phyloP scores from a whole-genome alignment of 208 protist genomes.

The Leishmania gerbilli region DNA sequence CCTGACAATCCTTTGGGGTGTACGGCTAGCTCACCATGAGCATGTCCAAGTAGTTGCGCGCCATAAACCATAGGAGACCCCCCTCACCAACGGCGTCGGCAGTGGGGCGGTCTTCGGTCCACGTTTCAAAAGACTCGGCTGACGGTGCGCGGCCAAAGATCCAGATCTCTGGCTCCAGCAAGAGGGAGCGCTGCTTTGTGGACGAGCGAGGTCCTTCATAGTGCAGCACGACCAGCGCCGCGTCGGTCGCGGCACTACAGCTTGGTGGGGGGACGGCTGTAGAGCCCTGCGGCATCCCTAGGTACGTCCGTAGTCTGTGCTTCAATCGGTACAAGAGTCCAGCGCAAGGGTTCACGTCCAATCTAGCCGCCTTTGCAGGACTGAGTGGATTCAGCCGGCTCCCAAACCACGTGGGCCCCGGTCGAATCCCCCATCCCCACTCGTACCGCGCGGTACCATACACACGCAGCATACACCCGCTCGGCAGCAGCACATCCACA shows the following conservation, averaged over 20 bases:
- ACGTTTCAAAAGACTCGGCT: constrained; percentile 67
- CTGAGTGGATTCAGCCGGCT: constrained; percentile 40
- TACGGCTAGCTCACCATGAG: constrained; percentile 33
- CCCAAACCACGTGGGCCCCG: constrained; percentile 69
- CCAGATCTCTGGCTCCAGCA: constrained; percentile 68
- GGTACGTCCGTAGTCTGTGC: not conserved
- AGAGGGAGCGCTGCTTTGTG: constrained; percentile 68
- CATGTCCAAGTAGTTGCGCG: constrained; percentile 83
- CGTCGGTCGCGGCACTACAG: constrained; percentile 27
- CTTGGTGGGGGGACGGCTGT: not conserved
- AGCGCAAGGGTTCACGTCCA: not conserved
- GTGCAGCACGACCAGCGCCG: constrained; percentile 82
- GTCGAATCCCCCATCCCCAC: constrained; percentile 85
- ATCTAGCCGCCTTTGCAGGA: not conserved
- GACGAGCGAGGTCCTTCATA: constrained; percentile 76
- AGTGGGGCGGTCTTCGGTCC: constrained; percentile 67
- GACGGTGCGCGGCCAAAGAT: constrained; percentile 73
- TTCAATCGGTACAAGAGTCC: constrained; percentile 2
- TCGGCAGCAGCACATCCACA: constrained; percentile 66
- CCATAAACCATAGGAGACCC: constrained; percentile 74
- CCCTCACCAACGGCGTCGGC: constrained; percentile 49
- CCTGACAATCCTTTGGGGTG: not conserved
- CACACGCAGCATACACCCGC: constrained; percentile 67
- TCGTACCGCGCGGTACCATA: constrained; percentile 81
- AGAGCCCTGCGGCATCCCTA: not conserved